Evolutionary conservation across 2,329 filamentous ascomycete species (phyloP), one percentile per base, ranked within the genome.

Genomic region (Venturia oleaginea): DNA sequence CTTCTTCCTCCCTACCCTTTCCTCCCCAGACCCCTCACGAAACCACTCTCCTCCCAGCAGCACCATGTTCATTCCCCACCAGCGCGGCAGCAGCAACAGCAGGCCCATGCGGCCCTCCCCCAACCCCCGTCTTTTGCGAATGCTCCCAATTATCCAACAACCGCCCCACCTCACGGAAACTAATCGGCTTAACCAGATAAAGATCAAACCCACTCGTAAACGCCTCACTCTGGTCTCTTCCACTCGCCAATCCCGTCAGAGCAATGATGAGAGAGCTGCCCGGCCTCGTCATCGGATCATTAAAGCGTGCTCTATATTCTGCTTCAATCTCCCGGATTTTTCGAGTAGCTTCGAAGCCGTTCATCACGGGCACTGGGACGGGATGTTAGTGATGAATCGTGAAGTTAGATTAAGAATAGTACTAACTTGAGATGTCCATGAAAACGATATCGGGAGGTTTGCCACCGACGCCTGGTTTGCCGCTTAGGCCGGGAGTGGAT

Each of bases 281-380:
- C 6, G 64, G 59, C n/a, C 51, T 54, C 10, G 38, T 15, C 42
- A 54, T 40, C 1, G 64, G 64, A 24, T 51, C 17, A 13, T 7
- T 34, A 27, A 40, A 48, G 54, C 42, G 38, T 22, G 27, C n/a
- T 51, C 40, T 27, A 15, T 34, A 66, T 2, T 64, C 64, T n/a
- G 62, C 62, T 57, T 73, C 71, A 61, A 71, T 64, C 6, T 68
- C 68, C 43, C 79, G 77, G 61, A 81, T 81, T 10, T 71, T 70
- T 17, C 72, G 70, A 0, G 79, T 80, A 8, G 79, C 78, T 42
- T 73, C 71, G 63, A 81, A 71, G 1, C 79, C 79, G 67, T 85
- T 78, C 67, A 84, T 79, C 4, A 84, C 73, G 0, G 83, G 83
- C 83, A 85, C 38, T 40, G 11, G 84, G 70, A 76, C 79, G 8